phyloP scores from a whole-genome alignment of 2,329 filamentous ascomycete species.

The Chlorencoelia australis region DNA sequence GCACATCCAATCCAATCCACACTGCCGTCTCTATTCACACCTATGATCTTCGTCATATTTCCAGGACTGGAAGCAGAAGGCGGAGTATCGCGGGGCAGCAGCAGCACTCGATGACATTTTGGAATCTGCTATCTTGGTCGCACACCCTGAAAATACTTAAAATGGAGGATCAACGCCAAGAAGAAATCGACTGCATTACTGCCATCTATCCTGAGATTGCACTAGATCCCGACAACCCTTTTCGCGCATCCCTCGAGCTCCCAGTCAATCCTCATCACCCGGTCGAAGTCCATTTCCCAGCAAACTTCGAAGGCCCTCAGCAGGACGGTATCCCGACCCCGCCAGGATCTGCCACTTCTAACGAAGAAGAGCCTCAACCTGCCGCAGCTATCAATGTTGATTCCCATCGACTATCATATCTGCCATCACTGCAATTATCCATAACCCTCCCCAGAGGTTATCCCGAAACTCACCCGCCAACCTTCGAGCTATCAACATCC shows the following conservation, averaged over 20 bases:
- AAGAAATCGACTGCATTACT: slow-evolving; percentile 49
- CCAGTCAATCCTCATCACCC: slow-evolving; percentile 45
- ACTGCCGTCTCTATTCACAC: too few species aligned
- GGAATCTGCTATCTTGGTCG: too few species aligned
- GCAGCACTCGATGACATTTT: too few species aligned
- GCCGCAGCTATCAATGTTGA: slow-evolving; percentile 14
- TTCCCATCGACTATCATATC: slow-evolving; percentile 31
- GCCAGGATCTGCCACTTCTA: slow-evolving; percentile 15
- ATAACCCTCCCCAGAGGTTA: slow-evolving; percentile 49
- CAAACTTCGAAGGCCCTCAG: slow-evolving; percentile 30
- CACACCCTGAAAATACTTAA: too few species aligned
- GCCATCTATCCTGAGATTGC: slow-evolving; percentile 60
- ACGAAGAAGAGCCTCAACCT: slow-evolving; percentile 9
- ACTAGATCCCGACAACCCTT: slow-evolving; percentile 32
- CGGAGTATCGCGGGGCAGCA: too few species aligned
- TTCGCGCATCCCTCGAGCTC: slow-evolving; percentile 42
- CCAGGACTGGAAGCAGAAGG: too few species aligned
- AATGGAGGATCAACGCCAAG: slow-evolving; percentile 50
- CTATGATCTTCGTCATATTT: too few species aligned
- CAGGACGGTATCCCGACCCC: slow-evolving; percentile 21
- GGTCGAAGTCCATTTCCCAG: slow-evolving; percentile 48
- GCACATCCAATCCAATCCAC: too few species aligned
- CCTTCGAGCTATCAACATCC: slow-evolving; percentile 39
- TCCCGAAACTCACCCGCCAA: slow-evolving; percentile 42
- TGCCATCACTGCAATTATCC: slow-evolving; percentile 45